Conservation (phyloP, 1,284 basidiomycete genomes). For the Sanghuangporus weigelae region DNA sequence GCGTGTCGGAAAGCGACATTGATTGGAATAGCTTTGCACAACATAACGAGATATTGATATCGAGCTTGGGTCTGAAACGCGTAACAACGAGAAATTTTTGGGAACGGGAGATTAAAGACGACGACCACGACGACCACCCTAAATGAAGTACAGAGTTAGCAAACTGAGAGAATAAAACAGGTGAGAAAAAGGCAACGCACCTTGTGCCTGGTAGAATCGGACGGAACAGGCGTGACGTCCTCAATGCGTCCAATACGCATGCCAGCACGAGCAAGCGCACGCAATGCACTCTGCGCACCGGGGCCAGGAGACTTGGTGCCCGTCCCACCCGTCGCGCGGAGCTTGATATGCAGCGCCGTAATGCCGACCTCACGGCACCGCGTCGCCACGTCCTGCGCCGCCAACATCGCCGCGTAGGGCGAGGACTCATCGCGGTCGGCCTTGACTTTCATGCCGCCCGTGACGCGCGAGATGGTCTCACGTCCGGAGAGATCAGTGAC, state of each 20-base stretch:
- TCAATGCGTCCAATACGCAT: slow-evolving; percentile 99
- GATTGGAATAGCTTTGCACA: slow-evolving; percentile 24
- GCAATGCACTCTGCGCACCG: slow-evolving; percentile 96
- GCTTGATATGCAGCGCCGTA: slow-evolving; percentile 96
- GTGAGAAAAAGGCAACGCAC: slow-evolving; percentile 34
- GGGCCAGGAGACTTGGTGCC: slow-evolving; percentile 99
- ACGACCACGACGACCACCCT: slow-evolving; percentile 99
- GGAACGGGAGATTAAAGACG: slow-evolving; percentile 63
- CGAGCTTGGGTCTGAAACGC: not conserved
- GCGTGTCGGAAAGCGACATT: slow-evolving; percentile 79
- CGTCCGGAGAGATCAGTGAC: slow-evolving; percentile 98
- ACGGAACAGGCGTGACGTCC: slow-evolving; percentile 95
- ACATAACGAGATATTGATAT: slow-evolving; percentile 21
- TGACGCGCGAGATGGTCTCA: slow-evolving; percentile 98
- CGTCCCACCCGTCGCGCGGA: slow-evolving; percentile 97
- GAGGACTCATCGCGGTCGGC: slow-evolving; percentile 99
- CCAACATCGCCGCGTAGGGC: slow-evolving; percentile 99
- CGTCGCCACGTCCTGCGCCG: slow-evolving; percentile 93
- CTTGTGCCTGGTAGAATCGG: slow-evolving; percentile 97
- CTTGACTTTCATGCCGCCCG: slow-evolving; percentile 99
- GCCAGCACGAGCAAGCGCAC: slow-evolving; percentile 96
- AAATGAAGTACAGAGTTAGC: not conserved
- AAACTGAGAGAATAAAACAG: not conserved
- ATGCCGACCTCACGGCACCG: slow-evolving; percentile 99
- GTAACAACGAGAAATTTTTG: slow-evolving; percentile 20